Conservation (phyloP, 2,329 filamentous ascomycete genomes). For the Ceratocystis eucalypticola region DNA sequence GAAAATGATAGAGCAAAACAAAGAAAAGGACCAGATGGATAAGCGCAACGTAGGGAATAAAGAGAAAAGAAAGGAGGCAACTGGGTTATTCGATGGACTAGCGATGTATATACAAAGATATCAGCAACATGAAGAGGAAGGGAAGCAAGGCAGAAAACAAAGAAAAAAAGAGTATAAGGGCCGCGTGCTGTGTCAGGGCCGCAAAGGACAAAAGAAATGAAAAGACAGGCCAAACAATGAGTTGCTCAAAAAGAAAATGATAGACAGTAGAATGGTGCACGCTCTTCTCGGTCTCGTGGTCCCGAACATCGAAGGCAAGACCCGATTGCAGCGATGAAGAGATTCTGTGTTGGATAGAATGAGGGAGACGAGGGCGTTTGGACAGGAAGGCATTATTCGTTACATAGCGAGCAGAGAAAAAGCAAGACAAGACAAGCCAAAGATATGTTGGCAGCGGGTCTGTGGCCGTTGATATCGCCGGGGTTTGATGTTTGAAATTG, state of each 20-base stretch:
- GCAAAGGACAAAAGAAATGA: background rate
- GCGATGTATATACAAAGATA: background rate
- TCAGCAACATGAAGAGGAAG: background rate
- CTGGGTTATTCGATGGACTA: background rate
- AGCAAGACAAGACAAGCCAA: no score
- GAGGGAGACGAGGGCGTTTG: no score
- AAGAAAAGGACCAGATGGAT: background rate
- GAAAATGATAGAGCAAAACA: background rate
- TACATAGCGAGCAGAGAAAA: no score
- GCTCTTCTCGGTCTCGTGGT: background rate
- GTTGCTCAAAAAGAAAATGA: conserved; percentile 7
- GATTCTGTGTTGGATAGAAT: no score
- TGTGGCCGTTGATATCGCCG: no score
- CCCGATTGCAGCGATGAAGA: no score
- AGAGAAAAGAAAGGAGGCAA: background rate
- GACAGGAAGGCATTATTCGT: no score
- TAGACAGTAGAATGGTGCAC: background rate
- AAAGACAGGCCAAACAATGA: background rate
- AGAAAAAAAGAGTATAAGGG: background rate
- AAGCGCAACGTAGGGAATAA: background rate
- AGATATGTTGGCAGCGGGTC: no score
- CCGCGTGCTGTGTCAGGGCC: background rate
- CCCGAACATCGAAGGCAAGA: background rate
- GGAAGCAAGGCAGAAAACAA: background rate
- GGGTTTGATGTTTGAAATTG: no score